A percentile compares a stretch with the other conserved stretches of the same genome.
These are phyloP conservation scores for Amaranthus cruentus DNA, from an alignment of 148 eudicot genomes.

Conservation along the genomic window DNA sequence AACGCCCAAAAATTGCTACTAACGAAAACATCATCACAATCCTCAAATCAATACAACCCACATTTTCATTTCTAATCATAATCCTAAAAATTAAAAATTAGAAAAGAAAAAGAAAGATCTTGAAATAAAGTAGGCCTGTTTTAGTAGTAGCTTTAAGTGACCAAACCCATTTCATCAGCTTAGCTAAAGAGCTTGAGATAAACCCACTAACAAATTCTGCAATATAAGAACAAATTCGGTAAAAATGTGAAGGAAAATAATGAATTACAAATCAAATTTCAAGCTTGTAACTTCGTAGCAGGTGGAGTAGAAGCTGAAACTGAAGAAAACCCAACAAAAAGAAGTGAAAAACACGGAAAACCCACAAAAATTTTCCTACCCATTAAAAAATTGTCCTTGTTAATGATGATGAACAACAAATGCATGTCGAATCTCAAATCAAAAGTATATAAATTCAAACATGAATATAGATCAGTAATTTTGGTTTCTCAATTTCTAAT, in stretches of 20 bases:
- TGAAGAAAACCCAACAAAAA: conserved; percentile 45
- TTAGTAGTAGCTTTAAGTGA: conserved; percentile 82
- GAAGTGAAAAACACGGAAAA: conserved; percentile 34
- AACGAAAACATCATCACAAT: not conserved
- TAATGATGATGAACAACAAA: too few species aligned
- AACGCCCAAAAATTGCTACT: conserved; percentile 70
- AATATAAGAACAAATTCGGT: conserved; percentile 8
- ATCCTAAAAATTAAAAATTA: not conserved
- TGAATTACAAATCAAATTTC: not conserved
- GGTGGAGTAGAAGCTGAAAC: conserved; percentile 63
- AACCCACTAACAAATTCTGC: conserved; percentile 86
- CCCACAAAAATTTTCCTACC: conserved; percentile 33
- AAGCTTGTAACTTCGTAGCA: conserved; percentile 46
- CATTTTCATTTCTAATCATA: conserved; percentile 8
- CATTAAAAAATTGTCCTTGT: not conserved
- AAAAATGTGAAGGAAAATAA: conserved; percentile 3
- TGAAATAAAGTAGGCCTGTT: conserved; percentile 45
- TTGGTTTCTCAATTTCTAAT: too few species aligned
- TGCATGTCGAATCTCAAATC: too few species aligned
- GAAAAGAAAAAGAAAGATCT: conserved; percentile 8
- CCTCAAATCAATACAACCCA: conserved; percentile 3
- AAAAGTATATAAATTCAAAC: too few species aligned
- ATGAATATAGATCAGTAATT: too few species aligned
- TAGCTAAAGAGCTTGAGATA: conserved; percentile 55
- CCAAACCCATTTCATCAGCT: conserved; percentile 75